Conservation (phyloP, 78 protist species). For the Protostelium mycophagum region DNA sequence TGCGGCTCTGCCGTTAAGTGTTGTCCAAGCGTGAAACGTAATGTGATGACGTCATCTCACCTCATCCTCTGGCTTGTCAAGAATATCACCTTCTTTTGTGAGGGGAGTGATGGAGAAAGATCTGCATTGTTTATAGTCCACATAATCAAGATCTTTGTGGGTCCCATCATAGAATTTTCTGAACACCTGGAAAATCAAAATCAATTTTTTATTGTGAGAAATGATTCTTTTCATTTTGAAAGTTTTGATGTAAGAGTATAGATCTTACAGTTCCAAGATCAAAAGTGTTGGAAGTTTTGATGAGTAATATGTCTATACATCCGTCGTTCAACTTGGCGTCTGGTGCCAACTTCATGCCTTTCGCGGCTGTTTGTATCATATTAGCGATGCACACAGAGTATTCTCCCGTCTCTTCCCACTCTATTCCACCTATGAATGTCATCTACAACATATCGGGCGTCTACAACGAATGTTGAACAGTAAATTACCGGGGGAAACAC, state of each 20-base stretch:
- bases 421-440: background rate
- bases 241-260: too few species aligned
- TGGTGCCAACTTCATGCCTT: slow-evolving; percentile 68
- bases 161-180: slow-evolving; percentile 60
- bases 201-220: too few species aligned
- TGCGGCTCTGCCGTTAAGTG: too few species aligned
- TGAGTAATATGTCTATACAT: slow-evolving; percentile 38
- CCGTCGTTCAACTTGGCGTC: slow-evolving; percentile 60
- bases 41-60: too few species aligned
- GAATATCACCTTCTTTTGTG: too few species aligned
- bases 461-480: too few species aligned
- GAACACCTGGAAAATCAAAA: slow-evolving; percentile 3
- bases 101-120: slow-evolving; percentile 54
- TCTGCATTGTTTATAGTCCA: slow-evolving; percentile 42
- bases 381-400: slow-evolving; percentile 54
- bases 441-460: background rate
- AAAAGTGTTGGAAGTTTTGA: slow-evolving; percentile 43
- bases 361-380: slow-evolving; percentile 63
- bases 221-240: too few species aligned
- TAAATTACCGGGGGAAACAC: background rate
- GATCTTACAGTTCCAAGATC: slow-evolving; percentile 18
- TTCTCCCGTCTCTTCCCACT: slow-evolving; percentile 24
- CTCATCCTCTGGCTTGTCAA: too few species aligned
- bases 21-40: too few species aligned
- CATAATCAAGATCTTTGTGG: slow-evolving; percentile 50